Evolutionary conservation across 768 basidiomycete species (phyloP).

Genomic region (Termitomyces sp.): DNA sequence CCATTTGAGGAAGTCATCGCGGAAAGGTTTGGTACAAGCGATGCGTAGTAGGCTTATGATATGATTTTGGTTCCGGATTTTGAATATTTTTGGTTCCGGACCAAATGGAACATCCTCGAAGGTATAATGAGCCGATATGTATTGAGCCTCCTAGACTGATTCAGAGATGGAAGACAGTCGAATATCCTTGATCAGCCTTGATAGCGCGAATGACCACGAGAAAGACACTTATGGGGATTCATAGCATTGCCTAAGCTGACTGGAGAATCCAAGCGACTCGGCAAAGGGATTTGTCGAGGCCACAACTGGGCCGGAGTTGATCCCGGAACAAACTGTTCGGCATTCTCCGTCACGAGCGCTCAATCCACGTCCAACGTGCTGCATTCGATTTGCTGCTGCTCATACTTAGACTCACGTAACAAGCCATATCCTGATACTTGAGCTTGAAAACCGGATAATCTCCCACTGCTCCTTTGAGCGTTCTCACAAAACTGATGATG

Average conservation of each 20-base stretch:
- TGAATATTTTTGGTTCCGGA: conserved; percentile 11
- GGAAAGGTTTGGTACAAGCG: background rate
- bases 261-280: background rate
- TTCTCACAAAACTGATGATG: background rate
- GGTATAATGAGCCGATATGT: conserved; percentile 1
- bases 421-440: background rate
- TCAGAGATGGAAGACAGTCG: background rate
- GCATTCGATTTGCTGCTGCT: background rate
- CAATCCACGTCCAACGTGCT: background rate
- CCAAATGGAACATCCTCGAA: conserved; percentile 11
- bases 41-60: conserved; percentile 1
- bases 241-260: background rate
- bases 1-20: conserved; percentile 49
- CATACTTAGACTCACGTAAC: background rate
- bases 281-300: background rate
- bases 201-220: background rate
- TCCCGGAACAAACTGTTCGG: background rate
- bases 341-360: background rate
- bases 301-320: conserved; percentile 1
- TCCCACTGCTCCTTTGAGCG: background rate
- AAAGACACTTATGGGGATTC: background rate
- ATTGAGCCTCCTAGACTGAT: background rate
- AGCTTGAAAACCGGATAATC: background rate
- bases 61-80: conserved; percentile 6
- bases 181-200: too few relatives aligned